Conservation (phyloP, 139 green algal genomes). For the Diplosphaera chodatii region DNA sequence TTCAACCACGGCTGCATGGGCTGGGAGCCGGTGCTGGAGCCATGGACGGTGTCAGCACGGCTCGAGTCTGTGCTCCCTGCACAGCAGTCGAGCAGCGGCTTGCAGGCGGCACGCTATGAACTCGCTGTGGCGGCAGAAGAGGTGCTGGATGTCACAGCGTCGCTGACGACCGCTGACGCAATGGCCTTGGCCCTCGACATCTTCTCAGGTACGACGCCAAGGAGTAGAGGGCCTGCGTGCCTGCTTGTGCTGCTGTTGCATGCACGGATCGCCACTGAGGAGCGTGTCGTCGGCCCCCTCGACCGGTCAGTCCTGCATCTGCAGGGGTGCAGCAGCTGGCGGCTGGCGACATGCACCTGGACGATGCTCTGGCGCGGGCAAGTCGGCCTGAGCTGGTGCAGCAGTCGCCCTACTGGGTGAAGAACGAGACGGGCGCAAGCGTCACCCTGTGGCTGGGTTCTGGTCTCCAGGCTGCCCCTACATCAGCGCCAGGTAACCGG, state of each 20-base stretch:
- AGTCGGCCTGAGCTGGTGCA: neutral
- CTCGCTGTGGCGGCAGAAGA: conserved; percentile 10
- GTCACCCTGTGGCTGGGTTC: conserved; percentile 23
- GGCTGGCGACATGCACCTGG: neutral
- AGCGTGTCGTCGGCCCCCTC: too few relatives aligned
- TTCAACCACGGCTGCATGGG: conserved; percentile 55
- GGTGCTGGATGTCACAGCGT: conserved; percentile 44
- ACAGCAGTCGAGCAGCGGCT: neutral
- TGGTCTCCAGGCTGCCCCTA: too few relatives aligned
- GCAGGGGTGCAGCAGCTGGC: neutral
- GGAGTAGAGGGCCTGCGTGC: too few relatives aligned
- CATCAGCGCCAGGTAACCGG: neutral
- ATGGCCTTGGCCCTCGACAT: neutral
- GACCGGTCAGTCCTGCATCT: too few relatives aligned
- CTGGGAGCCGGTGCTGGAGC: conserved; percentile 73
- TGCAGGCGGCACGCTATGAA: conserved; percentile 1
- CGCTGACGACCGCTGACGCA: conserved; percentile 12
- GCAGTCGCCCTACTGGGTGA: conserved; percentile 17
- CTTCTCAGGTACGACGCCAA: neutral
- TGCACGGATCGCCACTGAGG: too few relatives aligned
- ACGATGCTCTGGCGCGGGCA: neutral
- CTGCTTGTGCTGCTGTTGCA: too few relatives aligned
- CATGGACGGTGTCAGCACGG: conserved; percentile 32
- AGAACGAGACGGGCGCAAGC: conserved; percentile 25
- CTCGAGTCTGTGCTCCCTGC: neutral